Evolutionary conservation across 352 stramenopile genomes (phyloP), one percentile per base, ranked within the genome.

Genomic region (Phytophthora ohioensis): DNA sequence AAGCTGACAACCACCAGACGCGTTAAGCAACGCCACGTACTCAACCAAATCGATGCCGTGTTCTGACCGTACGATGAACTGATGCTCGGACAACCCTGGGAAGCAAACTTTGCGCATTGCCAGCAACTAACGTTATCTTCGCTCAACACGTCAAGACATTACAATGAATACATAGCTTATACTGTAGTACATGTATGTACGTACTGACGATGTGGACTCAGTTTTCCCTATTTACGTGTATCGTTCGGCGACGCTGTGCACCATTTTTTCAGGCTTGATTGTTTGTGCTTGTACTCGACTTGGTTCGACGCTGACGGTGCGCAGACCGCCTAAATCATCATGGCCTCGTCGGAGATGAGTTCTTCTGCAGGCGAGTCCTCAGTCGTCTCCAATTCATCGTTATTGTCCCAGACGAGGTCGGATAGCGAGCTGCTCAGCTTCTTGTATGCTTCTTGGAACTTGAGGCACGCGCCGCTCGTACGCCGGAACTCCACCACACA

Each of bases 361-460:
- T 94, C 87, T 51, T 94, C 87, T 21, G 70, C 76, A 39, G 71
- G 77, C 15, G 80, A 82, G 31, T 71, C 68, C 36, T 62, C 51
- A 27, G 49, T 43, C 41, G 42, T 67, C 42, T 68, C 58, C 30
- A 48, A 35, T 61, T 78, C 64, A 35, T 81, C 73, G 30, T 84
- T 76, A 39, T 81, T 83, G 53, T 81, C 73, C 64, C 78, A 94
- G 43, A 88, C 71, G 27, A 90, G 78, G 60, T 90, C 79, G 9
- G 81, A 67, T 12, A 94, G 73, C 55, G 59, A 69, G 15, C 49
- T 69, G 52, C 78, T 91, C 57, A 94, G 70, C 61, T 81, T 87
- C 55, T 91, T 89, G 73, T 90, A 93, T 31, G 77, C 79, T 38
- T 90, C 75, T 34, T 91, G 82, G 73, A 94, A 94, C 69, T 90